Conservation (phyloP, 495 filamentous ascomycete species). For the Penicillium goetzii region DNA sequence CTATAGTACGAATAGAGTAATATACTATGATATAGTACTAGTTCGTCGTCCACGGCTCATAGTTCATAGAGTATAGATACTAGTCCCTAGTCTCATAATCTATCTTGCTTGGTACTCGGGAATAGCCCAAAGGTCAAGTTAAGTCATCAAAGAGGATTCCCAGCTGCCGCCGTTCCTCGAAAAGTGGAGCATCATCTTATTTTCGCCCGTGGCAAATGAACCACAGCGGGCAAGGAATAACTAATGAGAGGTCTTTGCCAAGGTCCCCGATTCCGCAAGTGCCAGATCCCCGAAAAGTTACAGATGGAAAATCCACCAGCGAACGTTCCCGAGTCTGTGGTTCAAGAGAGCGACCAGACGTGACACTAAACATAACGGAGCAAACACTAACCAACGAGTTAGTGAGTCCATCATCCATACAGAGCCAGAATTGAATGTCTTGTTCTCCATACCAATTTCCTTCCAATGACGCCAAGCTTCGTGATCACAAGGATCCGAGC, state of each 20-base stretch:
- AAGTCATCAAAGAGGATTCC: background rate
- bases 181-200: conserved; percentile 9
- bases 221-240: background rate
- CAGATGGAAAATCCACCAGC: background rate
- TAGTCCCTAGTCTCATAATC: background rate
- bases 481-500: conserved; percentile 28
- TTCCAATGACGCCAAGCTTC: conserved; percentile 20
- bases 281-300: conserved; percentile 9
- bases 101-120: background rate
- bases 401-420: background rate
- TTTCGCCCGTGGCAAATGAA: conserved; percentile 7
- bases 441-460: conserved; percentile 2
- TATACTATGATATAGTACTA: background rate
- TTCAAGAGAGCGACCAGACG: background rate
- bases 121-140: background rate
- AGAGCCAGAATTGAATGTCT: background rate
- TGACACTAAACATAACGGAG: conserved; percentile 1
- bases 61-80: background rate
- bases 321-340: conserved; percentile 4
- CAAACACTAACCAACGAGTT: background rate
- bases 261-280: conserved; percentile 15
- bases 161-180: background rate
- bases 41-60: background rate
- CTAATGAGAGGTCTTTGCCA: background rate
- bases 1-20: background rate